Evolutionary conservation across 805 yeast genomes (phyloP).

Genomic region (Metschnikowia cubensis): DNA sequence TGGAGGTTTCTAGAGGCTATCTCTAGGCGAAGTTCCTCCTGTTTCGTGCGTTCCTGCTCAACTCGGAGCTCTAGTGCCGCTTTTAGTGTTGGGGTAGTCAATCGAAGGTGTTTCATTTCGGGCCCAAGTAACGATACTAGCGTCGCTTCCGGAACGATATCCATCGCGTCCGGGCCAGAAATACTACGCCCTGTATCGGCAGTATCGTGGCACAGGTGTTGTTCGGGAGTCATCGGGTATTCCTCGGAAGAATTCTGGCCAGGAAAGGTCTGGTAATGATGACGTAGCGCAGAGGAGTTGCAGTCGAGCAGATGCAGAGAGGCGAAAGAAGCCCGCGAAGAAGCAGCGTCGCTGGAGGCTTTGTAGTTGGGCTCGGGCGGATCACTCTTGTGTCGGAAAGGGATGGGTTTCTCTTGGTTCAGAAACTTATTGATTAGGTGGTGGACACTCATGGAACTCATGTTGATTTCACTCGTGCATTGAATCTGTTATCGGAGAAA

Average conservation of each 20-base stretch:
- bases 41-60: constrained; percentile 80
- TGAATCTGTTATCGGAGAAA: neutral
- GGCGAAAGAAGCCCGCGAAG: constrained; percentile 1
- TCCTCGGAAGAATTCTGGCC: neutral
- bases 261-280: neutral
- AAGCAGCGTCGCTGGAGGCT: neutral
- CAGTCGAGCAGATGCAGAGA: constrained; percentile 5
- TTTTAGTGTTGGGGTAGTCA: constrained; percentile 52
- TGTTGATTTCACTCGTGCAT: constrained; percentile 1
- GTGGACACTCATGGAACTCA: constrained; percentile 37
- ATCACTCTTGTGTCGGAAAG: constrained; percentile 1
- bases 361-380: neutral
- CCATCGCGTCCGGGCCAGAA: neutral
- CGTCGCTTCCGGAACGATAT: constrained; percentile 15
- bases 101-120: constrained; percentile 49
- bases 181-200: neutral
- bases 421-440: constrained; percentile 34
- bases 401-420: constrained; percentile 5
- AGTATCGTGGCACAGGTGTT: neutral
- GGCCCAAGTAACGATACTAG: constrained; percentile 48
- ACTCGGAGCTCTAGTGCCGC: constrained; percentile 56
- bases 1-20: constrained; percentile 55
- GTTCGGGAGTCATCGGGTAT: constrained; percentile 3
- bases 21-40: constrained; percentile 70
- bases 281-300: constrained; percentile 2